Evolutionary conservation across 2,329 filamentous ascomycete species (phyloP), one percentile per base, ranked within the genome.

Genomic region (Fusarium globosum): DNA sequence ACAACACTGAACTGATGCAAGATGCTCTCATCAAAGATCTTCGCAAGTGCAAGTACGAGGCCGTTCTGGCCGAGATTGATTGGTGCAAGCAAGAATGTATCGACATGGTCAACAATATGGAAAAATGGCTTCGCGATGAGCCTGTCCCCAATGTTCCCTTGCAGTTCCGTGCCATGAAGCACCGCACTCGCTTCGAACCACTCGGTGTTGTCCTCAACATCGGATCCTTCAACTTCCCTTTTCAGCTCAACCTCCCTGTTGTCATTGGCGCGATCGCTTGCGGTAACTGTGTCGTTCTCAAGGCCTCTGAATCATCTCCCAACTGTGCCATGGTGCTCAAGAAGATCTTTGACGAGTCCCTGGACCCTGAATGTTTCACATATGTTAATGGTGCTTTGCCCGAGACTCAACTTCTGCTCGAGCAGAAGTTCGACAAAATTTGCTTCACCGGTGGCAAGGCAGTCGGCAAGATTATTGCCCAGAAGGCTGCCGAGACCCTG

Each of bases 371-470:
- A 21, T 92, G 91, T 76, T 98, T 94, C 83, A 85, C 86, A 41
- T 89, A 94, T 66, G 86, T 98, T 75, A 96, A 98, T 81, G 96
- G 96, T 68, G 91, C 86, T 35, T 84, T 97, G 26, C 87, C 92
- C 8, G 94, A 97, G 86, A 95, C 93, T 8, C 94, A 93, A 51
- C 91, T 91, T 18, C 85, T 98, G 49, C 88, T 99, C 39, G 90
- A 96, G 65, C 90, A 95, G 85, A 96, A 96, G 82, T 99, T 95
- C 92, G 95, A 97, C 85, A 98, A 98, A 88, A 97, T 99, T 79
- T 95, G 96, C 86, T 99, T 97, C 85, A 99, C 96, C 2, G 96
- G 96, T 61, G 92, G 91, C 78, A 88, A 88, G 59, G 85, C 81
- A 35, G 94, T 98, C 23, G 96, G 94, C 79, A 94, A 92, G 80